Conservation (phyloP, 2,329 filamentous ascomycete species). For the Parasarocladium wereldwijsianum region DNA sequence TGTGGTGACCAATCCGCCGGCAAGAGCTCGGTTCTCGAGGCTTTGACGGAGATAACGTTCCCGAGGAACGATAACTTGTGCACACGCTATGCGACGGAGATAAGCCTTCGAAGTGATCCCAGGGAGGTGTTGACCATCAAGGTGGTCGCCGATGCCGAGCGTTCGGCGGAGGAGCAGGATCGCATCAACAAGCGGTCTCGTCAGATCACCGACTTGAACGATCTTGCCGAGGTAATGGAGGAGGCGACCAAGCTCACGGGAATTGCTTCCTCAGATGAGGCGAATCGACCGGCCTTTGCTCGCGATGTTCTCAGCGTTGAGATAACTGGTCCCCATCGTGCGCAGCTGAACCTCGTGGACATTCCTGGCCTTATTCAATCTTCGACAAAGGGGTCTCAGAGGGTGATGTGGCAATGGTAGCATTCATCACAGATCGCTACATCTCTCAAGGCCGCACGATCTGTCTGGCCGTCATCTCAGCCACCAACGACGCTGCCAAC, state of each 20-base stretch:
- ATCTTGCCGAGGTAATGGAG: not conserved
- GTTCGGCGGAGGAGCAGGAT: too few relatives aligned
- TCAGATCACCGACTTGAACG: not conserved
- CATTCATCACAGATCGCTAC: not conserved
- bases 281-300: too few relatives aligned
- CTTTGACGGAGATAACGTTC: slow-evolving; percentile 39
- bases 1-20: slow-evolving; percentile 39
- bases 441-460: not conserved
- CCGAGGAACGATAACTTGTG: slow-evolving; percentile 35
- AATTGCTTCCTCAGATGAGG: not conserved
- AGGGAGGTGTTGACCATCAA: too few relatives aligned
- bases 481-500: not conserved
- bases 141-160: too few relatives aligned
- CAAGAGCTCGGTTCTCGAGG: slow-evolving; percentile 43
- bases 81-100: slow-evolving; percentile 40
- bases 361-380: not conserved
- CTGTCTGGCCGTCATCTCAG: not conserved
- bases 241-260: not conserved
- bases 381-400: not conserved
- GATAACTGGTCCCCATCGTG: not conserved
- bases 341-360: not conserved
- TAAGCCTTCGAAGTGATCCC: slow-evolving; percentile 33
- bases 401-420: not conserved
- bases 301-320: not conserved
- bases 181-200: too few relatives aligned